These are phyloP conservation scores for Rhododendron williamsianum DNA, from an alignment of 148 eudicot species.

Conservation along the genomic window DNA sequence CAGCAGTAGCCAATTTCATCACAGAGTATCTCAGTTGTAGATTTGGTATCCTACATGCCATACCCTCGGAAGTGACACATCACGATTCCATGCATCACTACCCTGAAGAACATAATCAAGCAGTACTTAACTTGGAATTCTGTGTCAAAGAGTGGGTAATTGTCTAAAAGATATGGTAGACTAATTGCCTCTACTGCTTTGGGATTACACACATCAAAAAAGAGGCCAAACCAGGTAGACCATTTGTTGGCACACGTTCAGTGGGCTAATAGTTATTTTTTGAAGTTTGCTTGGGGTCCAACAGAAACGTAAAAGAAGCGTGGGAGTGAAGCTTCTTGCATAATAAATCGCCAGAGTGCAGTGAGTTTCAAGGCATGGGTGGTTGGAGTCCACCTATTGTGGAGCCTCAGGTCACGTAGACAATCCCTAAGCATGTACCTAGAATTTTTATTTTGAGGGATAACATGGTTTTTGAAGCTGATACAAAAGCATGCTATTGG, in stretches of 20 bases:
- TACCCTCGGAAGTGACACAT: neutral
- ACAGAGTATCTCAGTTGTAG: neutral
- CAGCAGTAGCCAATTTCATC: neutral
- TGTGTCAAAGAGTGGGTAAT: neutral
- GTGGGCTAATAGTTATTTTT: neutral
- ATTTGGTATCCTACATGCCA: neutral
- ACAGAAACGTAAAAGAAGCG: neutral
- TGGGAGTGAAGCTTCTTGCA: neutral
- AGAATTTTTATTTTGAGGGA: neutral
- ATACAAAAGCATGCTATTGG: neutral
- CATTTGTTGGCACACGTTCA: neutral
- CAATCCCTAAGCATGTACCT: neutral
- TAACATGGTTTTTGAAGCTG: neutral
- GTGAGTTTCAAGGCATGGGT: neutral
- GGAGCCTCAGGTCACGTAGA: neutral
- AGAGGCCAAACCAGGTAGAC: neutral
- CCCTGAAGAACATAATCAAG: neutral
- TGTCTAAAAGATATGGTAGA: neutral
- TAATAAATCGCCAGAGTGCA: neutral
- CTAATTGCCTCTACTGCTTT: neutral
- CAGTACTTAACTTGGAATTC: neutral
- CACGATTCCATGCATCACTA: neutral
- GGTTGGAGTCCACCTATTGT: neutral
- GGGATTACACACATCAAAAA: neutral
- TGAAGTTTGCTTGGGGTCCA: neutral